phyloP scores from a whole-genome alignment of 768 basidiomycete species.

The Pleurotus cornucopiae region DNA sequence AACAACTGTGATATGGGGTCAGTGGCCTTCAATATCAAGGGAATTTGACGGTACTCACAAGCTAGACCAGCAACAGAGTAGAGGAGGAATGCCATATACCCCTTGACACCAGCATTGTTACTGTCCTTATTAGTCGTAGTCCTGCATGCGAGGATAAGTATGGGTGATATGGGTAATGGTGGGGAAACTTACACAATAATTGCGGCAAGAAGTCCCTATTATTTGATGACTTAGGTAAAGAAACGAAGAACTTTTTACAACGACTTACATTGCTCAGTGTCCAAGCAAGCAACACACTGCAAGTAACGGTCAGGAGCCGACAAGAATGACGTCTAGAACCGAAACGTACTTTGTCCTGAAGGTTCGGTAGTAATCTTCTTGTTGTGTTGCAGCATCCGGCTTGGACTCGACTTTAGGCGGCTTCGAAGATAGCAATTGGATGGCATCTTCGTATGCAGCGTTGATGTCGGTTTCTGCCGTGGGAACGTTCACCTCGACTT shows the following conservation, averaged over 20 bases:
- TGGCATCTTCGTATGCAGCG: constrained; percentile 87
- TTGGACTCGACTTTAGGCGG: constrained; percentile 67
- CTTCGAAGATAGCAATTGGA: constrained; percentile 75
- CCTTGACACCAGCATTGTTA: constrained; percentile 58
- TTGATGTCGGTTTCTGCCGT: constrained; percentile 88
- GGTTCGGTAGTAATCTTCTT: constrained; percentile 85
- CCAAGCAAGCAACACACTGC: constrained; percentile 78
- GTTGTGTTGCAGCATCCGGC: constrained; percentile 54
- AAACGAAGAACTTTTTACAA: not conserved
- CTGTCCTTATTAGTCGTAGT: constrained; percentile 49
- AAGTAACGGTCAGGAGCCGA: not conserved
- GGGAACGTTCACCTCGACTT: constrained; percentile 84
- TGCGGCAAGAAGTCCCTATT: constrained; percentile 67
- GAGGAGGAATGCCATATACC: constrained; percentile 86
- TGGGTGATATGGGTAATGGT: not conserved
- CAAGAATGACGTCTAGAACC: constrained; percentile 4
- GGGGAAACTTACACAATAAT: constrained; percentile 57
- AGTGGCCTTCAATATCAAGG: not conserved
- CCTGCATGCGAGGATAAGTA: constrained; percentile 16
- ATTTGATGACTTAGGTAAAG: constrained; percentile 1
- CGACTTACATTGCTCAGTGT: constrained; percentile 72
- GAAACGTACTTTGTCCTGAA: constrained; percentile 83
- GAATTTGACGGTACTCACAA: constrained; percentile 45
- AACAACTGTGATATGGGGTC: constrained; percentile 46
- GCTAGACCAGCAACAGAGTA: constrained; percentile 88